phyloP scores from a whole-genome alignment of 805 yeast genomes.

The Metschnikowia orientalis region DNA sequence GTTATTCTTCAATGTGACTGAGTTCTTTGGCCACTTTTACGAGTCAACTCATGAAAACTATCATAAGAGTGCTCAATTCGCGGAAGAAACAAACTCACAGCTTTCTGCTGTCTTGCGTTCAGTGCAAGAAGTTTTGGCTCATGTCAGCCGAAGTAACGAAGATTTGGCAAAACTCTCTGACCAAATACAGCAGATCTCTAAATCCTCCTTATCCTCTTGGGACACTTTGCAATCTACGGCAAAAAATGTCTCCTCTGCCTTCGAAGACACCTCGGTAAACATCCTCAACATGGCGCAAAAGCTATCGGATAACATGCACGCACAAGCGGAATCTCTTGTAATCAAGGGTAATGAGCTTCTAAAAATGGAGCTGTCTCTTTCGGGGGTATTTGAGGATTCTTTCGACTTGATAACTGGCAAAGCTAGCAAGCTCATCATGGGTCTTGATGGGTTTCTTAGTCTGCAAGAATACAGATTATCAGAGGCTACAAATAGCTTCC shows the following conservation, averaged over 20 bases:
- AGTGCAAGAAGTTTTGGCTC: constrained; percentile 2
- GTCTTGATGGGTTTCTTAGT: too few relatives aligned
- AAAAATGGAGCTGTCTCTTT: too few relatives aligned
- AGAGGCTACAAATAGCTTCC: too few relatives aligned
- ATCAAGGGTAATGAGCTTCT: too few relatives aligned
- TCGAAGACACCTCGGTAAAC: constrained; percentile 4
- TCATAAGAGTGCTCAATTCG: background rate
- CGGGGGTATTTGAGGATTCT: too few relatives aligned
- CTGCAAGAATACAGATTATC: too few relatives aligned
- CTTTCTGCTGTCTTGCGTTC: constrained; percentile 1
- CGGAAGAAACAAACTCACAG: background rate
- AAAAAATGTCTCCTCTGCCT: background rate
- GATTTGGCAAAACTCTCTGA: constrained; percentile 3
- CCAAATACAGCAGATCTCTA: constrained; percentile 4
- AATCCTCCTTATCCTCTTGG: constrained; percentile 2
- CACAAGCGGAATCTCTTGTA: constrained; percentile 4
- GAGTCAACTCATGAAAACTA: constrained; percentile 6
- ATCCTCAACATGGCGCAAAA: background rate
- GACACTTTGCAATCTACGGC: background rate
- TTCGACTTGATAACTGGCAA: too few relatives aligned
- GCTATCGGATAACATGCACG: constrained; percentile 5
- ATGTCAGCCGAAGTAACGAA: constrained; percentile 2
- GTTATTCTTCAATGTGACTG: constrained; percentile 46
- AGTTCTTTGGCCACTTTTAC: constrained; percentile 14
- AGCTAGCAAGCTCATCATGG: too few relatives aligned